phyloP scores from a whole-genome alignment of 352 stramenopile species.

The Globisporangium alternatum region DNA sequence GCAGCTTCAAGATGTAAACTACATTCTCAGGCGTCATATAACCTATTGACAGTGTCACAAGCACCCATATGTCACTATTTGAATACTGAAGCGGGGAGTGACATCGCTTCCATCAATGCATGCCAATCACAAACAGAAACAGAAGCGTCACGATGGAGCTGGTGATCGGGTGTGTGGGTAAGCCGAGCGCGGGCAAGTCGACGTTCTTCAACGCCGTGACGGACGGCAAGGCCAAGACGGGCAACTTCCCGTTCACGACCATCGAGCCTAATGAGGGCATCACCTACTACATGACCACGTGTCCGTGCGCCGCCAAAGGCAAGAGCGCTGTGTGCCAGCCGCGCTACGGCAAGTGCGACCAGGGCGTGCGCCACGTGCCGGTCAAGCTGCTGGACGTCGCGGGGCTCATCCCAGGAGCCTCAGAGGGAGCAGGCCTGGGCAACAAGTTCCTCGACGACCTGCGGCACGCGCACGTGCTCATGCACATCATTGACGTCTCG shows the following conservation, averaged over 20 bases:
- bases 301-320: conserved; percentile 62
- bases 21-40: too few relatives aligned
- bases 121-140: conserved; percentile 8
- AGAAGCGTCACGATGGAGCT: conserved; percentile 56
- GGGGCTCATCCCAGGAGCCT: conserved; percentile 78
- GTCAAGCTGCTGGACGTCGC: conserved; percentile 86
- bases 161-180: conserved; percentile 87
- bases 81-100: conserved; percentile 9
- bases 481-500: conserved; percentile 90
- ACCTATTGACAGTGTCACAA: too few relatives aligned
- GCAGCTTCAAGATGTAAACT: too few relatives aligned
- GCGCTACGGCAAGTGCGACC: conserved; percentile 74
- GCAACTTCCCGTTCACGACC: conserved; percentile 89
- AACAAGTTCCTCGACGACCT: conserved; percentile 98
- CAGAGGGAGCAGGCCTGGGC: conserved; percentile 93
- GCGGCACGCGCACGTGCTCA: conserved; percentile 83
- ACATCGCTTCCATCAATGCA: background rate
- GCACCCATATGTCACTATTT: too few relatives aligned
- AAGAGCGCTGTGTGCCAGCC: conserved; percentile 67
- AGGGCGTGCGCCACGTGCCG: conserved; percentile 72
- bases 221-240: conserved; percentile 83
- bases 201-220: conserved; percentile 91
- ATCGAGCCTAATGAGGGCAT: conserved; percentile 89
- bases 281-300: conserved; percentile 86
- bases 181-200: conserved; percentile 86